Evolutionary conservation across 2,329 filamentous ascomycete genomes (phyloP).

Genomic region (Aspergillus viridinutans): DNA sequence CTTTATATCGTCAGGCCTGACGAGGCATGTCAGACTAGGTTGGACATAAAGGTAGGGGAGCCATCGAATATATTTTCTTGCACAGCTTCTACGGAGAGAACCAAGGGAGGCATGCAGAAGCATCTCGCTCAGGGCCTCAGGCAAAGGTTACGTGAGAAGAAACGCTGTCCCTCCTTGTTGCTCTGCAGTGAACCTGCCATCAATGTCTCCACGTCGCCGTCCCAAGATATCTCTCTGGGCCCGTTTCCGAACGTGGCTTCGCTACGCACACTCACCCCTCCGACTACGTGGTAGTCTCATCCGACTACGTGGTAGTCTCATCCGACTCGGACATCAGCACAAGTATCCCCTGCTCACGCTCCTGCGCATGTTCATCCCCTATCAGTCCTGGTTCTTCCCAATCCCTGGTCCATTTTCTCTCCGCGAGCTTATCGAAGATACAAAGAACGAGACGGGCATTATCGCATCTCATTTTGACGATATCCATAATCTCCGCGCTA

Average conservation of each 20-base stretch:
- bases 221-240: slow-evolving; percentile 10
- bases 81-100: too few relatives aligned
- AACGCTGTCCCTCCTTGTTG: too few relatives aligned
- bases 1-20: too few relatives aligned
- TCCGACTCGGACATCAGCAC: slow-evolving; percentile 17
- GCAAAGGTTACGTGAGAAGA: too few relatives aligned
- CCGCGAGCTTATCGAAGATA: slow-evolving; percentile 11
- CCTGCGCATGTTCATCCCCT: slow-evolving; percentile 20
- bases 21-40: too few relatives aligned
- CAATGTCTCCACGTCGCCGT: slow-evolving; percentile 8
- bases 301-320: slow-evolving; percentile 19
- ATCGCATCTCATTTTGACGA: slow-evolving; percentile 8
- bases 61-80: too few relatives aligned
- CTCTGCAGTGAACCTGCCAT: too few relatives aligned
- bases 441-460: slow-evolving; percentile 5
- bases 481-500: slow-evolving; percentile 22
- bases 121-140: too few relatives aligned
- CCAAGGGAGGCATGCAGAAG: too few relatives aligned
- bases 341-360: slow-evolving; percentile 17
- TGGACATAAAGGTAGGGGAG: too few relatives aligned
- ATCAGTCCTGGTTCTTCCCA: slow-evolving; percentile 21
- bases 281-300: slow-evolving; percentile 16
- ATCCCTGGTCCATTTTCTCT: slow-evolving; percentile 18
- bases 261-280: slow-evolving; percentile 15
- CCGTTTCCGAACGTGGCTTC: slow-evolving; percentile 13